These are phyloP conservation scores for Esteya vermicola DNA, from an alignment of 2,329 filamentous ascomycete species.

Conservation along the genomic window DNA sequence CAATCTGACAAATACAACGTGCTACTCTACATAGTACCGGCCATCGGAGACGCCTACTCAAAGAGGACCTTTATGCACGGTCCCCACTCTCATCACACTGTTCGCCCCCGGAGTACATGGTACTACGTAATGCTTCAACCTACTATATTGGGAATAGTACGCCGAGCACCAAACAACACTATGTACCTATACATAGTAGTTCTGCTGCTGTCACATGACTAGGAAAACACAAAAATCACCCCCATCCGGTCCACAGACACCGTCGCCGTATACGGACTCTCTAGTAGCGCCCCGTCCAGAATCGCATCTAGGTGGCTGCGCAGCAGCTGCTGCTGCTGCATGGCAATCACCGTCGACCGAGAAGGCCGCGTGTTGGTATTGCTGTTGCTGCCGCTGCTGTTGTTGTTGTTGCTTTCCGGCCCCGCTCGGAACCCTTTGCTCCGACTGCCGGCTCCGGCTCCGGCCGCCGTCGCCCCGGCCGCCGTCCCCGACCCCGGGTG, in stretches of 20 bases:
- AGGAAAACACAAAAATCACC: constrained; percentile 69
- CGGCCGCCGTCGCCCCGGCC: constrained; percentile 11
- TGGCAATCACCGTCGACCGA: constrained; percentile 70
- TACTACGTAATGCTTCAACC: no score
- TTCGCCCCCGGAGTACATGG: no score
- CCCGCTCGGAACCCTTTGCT: constrained; percentile 12
- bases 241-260: constrained; percentile 81
- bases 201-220: background rate
- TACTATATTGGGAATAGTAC: no score
- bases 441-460: constrained; percentile 14
- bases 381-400: constrained; percentile 13
- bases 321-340: constrained; percentile 76
- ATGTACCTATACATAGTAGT: no score
- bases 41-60: no score
- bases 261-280: constrained; percentile 84
- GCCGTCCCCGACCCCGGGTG: constrained; percentile 23
- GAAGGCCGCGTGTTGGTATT: constrained; percentile 32
- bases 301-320: constrained; percentile 80
- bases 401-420: background rate
- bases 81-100: no score
- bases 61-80: no score
- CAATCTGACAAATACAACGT: no score
- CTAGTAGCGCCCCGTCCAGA: constrained; percentile 74
- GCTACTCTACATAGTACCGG: no score
- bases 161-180: no score